A percentile compares a stretch with the other conserved stretches of the same genome.
phyloP scores from a whole-genome alignment of 176 grass and related monocot species.

The Carex littledalei region DNA sequence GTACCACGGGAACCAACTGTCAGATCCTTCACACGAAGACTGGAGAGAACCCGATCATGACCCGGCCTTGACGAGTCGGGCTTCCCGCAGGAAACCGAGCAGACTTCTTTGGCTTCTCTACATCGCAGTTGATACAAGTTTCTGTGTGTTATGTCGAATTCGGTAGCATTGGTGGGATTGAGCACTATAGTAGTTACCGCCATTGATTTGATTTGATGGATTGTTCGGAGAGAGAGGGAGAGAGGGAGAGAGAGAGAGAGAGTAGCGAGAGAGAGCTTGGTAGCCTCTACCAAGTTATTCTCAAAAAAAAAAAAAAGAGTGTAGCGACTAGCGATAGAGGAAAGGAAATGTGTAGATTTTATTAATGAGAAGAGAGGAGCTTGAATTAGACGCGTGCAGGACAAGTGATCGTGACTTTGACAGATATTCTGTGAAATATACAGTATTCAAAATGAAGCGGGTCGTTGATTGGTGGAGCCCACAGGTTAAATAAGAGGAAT shows the following conservation, averaged over 20 bases:
- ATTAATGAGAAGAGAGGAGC: background rate
- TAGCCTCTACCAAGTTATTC: no score
- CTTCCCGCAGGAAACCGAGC: conserved; percentile 21
- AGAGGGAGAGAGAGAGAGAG: background rate
- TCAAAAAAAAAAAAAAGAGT: no score
- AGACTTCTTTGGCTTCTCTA: background rate
- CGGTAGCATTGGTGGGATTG: background rate
- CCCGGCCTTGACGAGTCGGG: conserved; percentile 12
- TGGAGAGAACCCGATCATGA: conserved; percentile 13
- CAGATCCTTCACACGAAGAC: background rate
- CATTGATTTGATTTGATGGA: conserved; percentile 7
- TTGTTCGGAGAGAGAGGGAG: background rate
- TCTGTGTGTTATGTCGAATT: background rate
- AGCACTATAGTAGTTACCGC: background rate
- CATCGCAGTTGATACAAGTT: background rate
- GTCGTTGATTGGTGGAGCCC: background rate
- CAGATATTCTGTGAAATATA: background rate
- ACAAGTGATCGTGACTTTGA: background rate
- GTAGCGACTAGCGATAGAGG: conserved; percentile 3
- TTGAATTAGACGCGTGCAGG: background rate
- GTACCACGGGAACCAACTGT: background rate
- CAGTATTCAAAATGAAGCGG: background rate
- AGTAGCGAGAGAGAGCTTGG: conserved; percentile 13
- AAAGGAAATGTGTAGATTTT: conserved; percentile 12
- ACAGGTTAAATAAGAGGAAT: background rate